Evolutionary conservation across 148 eudicot genomes (phyloP).

Genomic region (Amaranthus hypochondriacus): DNA sequence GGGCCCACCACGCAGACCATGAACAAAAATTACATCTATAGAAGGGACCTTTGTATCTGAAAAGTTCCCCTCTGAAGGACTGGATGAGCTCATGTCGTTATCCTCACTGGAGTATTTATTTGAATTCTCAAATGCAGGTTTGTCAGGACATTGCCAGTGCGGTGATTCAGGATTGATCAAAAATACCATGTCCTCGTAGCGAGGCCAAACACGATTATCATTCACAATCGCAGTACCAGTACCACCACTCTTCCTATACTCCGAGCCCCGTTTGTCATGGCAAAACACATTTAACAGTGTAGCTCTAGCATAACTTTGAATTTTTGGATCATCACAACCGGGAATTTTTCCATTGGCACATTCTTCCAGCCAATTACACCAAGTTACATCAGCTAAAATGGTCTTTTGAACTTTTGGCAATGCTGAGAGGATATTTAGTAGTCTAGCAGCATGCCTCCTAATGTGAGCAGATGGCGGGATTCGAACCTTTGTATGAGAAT

Average conservation of each 20-base stretch:
- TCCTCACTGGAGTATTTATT: slow-evolving; percentile 20
- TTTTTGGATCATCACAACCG: slow-evolving; percentile 80
- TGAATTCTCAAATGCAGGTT: slow-evolving; percentile 16
- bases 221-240: slow-evolving; percentile 28
- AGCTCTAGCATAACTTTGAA: slow-evolving; percentile 90
- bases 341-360: slow-evolving; percentile 91
- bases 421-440: slow-evolving; percentile 69
- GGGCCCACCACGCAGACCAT: slow-evolving; percentile 98
- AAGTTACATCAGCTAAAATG: slow-evolving; percentile 50
- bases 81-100: slow-evolving; percentile 21
- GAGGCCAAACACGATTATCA: slow-evolving; percentile 40
- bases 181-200: slow-evolving; percentile 72
- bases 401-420: slow-evolving; percentile 78
- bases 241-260: slow-evolving; percentile 32
- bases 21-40: slow-evolving; percentile 84
- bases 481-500: slow-evolving; percentile 55
- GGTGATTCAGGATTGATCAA: slow-evolving; percentile 76
- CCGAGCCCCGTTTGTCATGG: slow-evolving; percentile 28
- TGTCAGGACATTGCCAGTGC: slow-evolving; percentile 80
- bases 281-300: slow-evolving; percentile 69
- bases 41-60: slow-evolving; percentile 37
- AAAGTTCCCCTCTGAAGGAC: slow-evolving; percentile 22
- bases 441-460: slow-evolving; percentile 87
- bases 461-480: slow-evolving; percentile 84
- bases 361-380: slow-evolving; percentile 96